These are phyloP conservation scores for Penicillium bialowiezense DNA, from an alignment of 495 filamentous ascomycete species.

Conservation along the genomic window DNA sequence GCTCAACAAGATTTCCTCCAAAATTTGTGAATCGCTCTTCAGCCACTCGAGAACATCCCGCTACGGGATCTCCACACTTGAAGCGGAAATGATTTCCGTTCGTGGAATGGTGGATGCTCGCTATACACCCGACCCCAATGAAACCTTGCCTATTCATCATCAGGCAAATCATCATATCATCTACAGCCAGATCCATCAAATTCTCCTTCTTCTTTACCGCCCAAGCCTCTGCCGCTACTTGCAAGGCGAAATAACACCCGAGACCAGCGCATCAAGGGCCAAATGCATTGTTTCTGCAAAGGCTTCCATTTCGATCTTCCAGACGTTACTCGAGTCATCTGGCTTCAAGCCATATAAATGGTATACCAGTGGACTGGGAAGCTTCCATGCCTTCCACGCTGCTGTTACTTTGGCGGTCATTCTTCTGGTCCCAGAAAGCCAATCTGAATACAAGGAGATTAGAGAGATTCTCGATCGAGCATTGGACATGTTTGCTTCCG, in stretches of 20 bases:
- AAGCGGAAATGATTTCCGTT: constrained; percentile 36
- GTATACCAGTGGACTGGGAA: constrained; percentile 44
- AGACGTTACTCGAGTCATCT: constrained; percentile 32
- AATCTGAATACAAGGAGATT: constrained; percentile 31
- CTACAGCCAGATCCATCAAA: constrained; percentile 46
- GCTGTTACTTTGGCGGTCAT: constrained; percentile 32
- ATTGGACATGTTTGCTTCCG: constrained; percentile 36
- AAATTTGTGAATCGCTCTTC: constrained; percentile 43
- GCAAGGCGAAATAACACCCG: constrained; percentile 39
- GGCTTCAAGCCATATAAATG: constrained; percentile 42
- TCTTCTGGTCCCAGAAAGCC: constrained; percentile 31
- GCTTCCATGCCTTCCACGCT: constrained; percentile 42
- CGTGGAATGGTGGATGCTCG: constrained; percentile 38
- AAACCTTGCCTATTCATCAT: constrained; percentile 34
- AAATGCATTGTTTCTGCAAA: constrained; percentile 45
- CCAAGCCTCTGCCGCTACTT: constrained; percentile 40
- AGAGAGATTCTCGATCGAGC: constrained; percentile 30
- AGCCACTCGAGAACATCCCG: constrained; percentile 25
- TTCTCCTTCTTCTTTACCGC: constrained; percentile 45
- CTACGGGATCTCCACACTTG: constrained; percentile 28
- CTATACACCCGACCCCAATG: constrained; percentile 31
- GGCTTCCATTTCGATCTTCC: constrained; percentile 38
- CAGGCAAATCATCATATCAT: constrained; percentile 46
- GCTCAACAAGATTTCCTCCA: constrained; percentile 38
- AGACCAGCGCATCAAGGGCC: constrained; percentile 35